A percentile compares a stretch with the other conserved stretches of the same genome.
These are phyloP conservation scores for Microbotryomycetes sp. DNA, from an alignment of 1,284 basidiomycete species.

Conservation along the genomic window DNA sequence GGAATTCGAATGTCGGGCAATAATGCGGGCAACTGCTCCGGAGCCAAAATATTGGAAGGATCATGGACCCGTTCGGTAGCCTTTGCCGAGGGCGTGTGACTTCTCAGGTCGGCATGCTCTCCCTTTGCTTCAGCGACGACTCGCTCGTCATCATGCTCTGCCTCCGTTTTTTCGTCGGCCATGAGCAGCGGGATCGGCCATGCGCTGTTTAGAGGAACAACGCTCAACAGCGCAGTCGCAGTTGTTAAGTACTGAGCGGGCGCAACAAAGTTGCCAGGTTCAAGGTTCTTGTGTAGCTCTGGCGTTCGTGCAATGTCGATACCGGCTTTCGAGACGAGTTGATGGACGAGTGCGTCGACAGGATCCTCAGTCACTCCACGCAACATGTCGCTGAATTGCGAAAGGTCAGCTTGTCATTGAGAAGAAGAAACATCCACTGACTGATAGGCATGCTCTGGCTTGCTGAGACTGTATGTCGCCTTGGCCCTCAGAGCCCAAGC, in stretches of 20 bases:
- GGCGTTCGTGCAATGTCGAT: background rate
- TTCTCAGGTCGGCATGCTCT: no score
- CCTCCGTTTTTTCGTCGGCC: background rate
- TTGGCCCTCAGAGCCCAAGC: background rate
- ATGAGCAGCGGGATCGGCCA: background rate
- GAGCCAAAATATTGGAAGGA: no score
- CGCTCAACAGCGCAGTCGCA: background rate
- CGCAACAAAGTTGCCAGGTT: background rate
- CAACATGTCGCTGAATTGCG: background rate
- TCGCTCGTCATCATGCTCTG: background rate
- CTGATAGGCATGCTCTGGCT: background rate
- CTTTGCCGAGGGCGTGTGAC: background rate
- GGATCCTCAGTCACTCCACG: background rate
- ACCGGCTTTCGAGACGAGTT: background rate
- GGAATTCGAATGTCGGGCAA: background rate
- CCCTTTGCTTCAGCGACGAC: background rate
- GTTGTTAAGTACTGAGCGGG: background rate
- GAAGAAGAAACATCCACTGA: background rate
- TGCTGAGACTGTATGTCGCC: background rate
- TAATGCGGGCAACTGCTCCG: background rate
- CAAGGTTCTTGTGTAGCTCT: background rate
- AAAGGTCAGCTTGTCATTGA: background rate
- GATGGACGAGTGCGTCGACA: background rate
- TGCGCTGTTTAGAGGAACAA: background rate
- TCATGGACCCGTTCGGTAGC: no score